These are phyloP conservation scores for Talaromyces ruber DNA, from an alignment of 495 filamentous ascomycete species.

Conservation along the genomic window DNA sequence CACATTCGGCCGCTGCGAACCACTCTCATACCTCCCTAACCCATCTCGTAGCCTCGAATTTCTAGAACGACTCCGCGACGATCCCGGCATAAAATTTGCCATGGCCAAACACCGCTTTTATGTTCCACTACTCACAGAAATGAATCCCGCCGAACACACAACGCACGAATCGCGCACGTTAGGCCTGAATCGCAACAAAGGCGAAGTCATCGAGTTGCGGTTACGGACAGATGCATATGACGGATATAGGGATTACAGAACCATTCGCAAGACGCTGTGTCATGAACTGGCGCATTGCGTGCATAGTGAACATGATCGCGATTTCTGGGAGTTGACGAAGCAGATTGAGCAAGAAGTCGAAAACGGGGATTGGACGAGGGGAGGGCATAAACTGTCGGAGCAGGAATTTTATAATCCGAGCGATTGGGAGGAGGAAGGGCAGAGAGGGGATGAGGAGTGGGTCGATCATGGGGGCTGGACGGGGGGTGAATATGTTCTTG, in stretches of 20 bases:
- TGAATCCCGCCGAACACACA: constrained; percentile 83
- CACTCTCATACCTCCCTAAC: constrained; percentile 71
- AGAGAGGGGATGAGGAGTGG: constrained; percentile 41
- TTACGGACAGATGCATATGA: constrained; percentile 89
- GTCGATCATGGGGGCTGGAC: constrained; percentile 78
- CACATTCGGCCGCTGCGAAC: constrained; percentile 72
- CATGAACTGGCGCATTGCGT: constrained; percentile 95
- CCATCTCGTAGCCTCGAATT: constrained; percentile 59
- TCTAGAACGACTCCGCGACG: constrained; percentile 66
- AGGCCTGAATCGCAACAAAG: constrained; percentile 79
- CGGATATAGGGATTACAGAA: constrained; percentile 85
- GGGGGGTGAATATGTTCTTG: constrained; percentile 81
- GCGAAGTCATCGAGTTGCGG: constrained; percentile 86
- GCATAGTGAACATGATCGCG: constrained; percentile 67
- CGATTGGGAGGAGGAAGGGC: constrained; percentile 35
- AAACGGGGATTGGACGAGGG: constrained; percentile 60
- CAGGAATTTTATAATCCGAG: constrained; percentile 64
- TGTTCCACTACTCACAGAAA: constrained; percentile 87
- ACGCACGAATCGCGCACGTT: constrained; percentile 71
- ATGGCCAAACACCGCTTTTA: constrained; percentile 81
- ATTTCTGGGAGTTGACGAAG: constrained; percentile 82
- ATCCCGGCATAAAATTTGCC: constrained; percentile 73
- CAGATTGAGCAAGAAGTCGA: constrained; percentile 86
- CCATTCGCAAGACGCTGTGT: constrained; percentile 83
- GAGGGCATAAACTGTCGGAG: constrained; percentile 54